Base-by-base conservation (phyloP, 208 protist species). In the Leishmania guyanensis region DNA sequence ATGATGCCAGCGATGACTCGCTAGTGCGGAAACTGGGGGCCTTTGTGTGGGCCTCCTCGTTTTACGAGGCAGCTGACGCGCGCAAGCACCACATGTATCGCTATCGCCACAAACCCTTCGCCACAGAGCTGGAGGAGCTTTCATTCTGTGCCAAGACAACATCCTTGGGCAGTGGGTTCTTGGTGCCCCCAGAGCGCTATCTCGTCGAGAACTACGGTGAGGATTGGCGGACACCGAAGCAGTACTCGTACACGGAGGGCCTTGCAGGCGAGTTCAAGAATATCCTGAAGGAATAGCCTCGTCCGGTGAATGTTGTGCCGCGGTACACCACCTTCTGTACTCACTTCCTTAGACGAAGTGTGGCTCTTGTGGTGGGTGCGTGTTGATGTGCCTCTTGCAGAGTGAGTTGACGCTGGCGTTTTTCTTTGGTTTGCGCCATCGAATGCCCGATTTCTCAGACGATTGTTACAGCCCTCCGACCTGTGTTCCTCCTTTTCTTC, bases 21-120 rank as follows among this genome's bases (percentile, higher is more conserved):
- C 66, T 92, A 14, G 88, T 95, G 48, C 26, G 70, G 4, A 22
- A 73, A 2, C 62, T 66, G 9, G 92, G 90, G 0, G 65, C 77
- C 0, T 98, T 97, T 91, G 65, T 97, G 14, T 98, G 95, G 94
- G 85, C 85, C 26, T 89, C 93, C 14, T 92, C 92, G 0, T 91
- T 95, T 77, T 98, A 97, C 73, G 94, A 94, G 66, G 54, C 86
- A 20, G 84, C 93, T 3, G 74, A 46, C 3, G 17, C 78, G 20
- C 90, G 95, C 14, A 46, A 64, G 8, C 90, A 96, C 71, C 80
- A 86, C 10, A 98, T 97, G 94, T 98, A 98, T 77, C 90, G 95
- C 53, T 97, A 96, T 77, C 77, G 76, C 17, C 92, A 98, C 69
- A 48, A 64, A 6, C 88, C 92, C 0, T 97, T 96, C 71, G 76